phyloP scores from a whole-genome alignment of 2,329 filamentous ascomycete species.

The Aspergillus uvarum region DNA sequence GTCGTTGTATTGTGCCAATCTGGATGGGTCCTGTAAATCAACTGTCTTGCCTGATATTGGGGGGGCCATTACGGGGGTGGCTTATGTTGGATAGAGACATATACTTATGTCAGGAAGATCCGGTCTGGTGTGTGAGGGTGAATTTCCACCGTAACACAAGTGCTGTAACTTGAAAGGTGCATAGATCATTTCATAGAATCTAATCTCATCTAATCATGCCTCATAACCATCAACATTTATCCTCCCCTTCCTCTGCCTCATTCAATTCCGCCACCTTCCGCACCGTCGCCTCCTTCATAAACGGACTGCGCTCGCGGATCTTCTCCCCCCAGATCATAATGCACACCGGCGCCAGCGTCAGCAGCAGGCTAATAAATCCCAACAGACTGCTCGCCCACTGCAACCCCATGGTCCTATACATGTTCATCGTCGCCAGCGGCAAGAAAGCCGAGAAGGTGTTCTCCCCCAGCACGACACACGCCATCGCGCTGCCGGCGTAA shows the following conservation, averaged over 20 bases:
- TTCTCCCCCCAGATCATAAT: constrained; percentile 10
- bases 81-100: too few relatives aligned
- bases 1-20: constrained; percentile 8
- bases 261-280: constrained; percentile 3
- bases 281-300: constrained; percentile 10
- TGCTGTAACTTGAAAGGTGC: too few relatives aligned
- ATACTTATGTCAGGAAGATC: too few relatives aligned
- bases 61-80: background rate
- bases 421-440: constrained; percentile 40
- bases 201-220: background rate
- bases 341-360: constrained; percentile 35
- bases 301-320: constrained; percentile 3
- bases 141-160: too few relatives aligned
- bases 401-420: constrained; percentile 39
- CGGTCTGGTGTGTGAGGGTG: too few relatives aligned
- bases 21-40: constrained; percentile 15
- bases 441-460: constrained; percentile 46
- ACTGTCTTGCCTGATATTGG: constrained; percentile 8
- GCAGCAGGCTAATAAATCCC: constrained; percentile 38
- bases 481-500: constrained; percentile 51
- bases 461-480: constrained; percentile 48
- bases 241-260: background rate
- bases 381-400: constrained; percentile 44
- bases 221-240: background rate
- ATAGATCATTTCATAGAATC: background rate